phyloP scores from a whole-genome alignment of 2,329 filamentous ascomycete genomes.

The Chaetomiaceae sp. region DNA sequence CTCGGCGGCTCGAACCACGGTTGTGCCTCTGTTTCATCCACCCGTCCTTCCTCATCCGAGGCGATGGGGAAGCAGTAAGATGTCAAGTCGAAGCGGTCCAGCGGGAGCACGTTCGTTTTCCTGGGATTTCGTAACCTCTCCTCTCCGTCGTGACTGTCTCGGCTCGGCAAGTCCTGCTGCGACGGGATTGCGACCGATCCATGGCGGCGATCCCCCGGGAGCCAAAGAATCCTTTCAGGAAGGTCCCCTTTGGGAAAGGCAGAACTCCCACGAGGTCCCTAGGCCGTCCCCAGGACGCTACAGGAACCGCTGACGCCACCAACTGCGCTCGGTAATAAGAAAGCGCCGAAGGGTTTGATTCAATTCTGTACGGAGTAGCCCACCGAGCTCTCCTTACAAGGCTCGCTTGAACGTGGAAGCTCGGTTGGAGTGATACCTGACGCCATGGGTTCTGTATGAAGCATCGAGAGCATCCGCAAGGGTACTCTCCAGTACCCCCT shows the following conservation, averaged over 20 bases:
- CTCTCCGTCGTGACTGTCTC: too few species aligned
- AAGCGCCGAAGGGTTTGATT: neutral
- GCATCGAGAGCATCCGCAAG: too few species aligned
- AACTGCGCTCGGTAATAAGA: neutral
- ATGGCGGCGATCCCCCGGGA: slow-evolving; percentile 10
- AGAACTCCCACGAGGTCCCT: slow-evolving; percentile 2
- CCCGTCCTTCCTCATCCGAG: neutral
- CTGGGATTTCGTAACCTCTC: too few species aligned
- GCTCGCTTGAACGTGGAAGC: too few species aligned
- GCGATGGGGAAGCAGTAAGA: neutral
- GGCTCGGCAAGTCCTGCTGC: too few species aligned
- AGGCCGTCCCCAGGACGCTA: neutral
- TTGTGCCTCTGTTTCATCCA: neutral
- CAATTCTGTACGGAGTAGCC: too few species aligned
- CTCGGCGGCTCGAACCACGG: slow-evolving; percentile 3
- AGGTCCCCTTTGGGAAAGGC: neutral
- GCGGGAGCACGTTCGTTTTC: too few species aligned
- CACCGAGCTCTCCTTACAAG: too few species aligned
- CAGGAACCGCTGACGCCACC: neutral
- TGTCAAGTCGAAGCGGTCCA: too few species aligned
- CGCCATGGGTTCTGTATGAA: too few species aligned
- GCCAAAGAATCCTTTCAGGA: neutral
- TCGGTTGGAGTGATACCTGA: too few species aligned
- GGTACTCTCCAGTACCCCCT: too few species aligned
- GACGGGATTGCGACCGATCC: neutral